Base-by-base conservation (phyloP, 768 basidiomycete genomes). In the Mycena sanguinolenta region DNA sequence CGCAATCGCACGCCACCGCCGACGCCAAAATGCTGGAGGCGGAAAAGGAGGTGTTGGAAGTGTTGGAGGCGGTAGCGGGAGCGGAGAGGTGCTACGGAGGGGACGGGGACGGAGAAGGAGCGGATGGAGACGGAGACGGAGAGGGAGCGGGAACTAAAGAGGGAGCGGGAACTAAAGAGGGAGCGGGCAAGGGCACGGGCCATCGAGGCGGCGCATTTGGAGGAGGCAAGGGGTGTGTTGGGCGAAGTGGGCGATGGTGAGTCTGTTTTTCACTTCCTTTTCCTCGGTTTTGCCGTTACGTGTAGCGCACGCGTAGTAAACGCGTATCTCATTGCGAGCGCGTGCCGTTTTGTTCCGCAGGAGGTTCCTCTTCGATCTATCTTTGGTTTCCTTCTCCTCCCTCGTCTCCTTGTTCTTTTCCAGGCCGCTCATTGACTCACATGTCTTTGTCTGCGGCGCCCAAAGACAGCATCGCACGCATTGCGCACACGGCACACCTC, bases 401-500 rank as follows among this genome's bases (percentile, higher is more conserved):
- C 32, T 34, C 32, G 10, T 34, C 10, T 58, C 50, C 4, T 13
- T 19, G 12, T 27, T 58, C 46, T 57, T 16, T 30, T 39, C 42
- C 23, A 19, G 10, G 16, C 1, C n/a, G 32, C 27, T 12, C 54
- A 10, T 42, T 34, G 34, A 59, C 32, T 10, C 32, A 34, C 32
- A n/a, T n/a, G n/a, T 32, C 2, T 76, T 34, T 10, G 10, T 34
- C 32, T 46, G 14, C 71, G 92, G 93, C 88, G 8, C 74, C 95
- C 74, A 92, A 90, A 76, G 88, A 89, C 58, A 91, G 91, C 2
- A 78, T 95, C 14, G 87, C 86, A 38, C 84, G 88, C 42, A 89
- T 95, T 58, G 86, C 88, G 57, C 83, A 88, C n/a, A n/a, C n/a
- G n/a, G n/a, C n/a, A n/a, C 75, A 94, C 91, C 58, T 95, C 95